phyloP scores from a whole-genome alignment of 306 rosid genomes.

The Vachellia pachyceras region DNA sequence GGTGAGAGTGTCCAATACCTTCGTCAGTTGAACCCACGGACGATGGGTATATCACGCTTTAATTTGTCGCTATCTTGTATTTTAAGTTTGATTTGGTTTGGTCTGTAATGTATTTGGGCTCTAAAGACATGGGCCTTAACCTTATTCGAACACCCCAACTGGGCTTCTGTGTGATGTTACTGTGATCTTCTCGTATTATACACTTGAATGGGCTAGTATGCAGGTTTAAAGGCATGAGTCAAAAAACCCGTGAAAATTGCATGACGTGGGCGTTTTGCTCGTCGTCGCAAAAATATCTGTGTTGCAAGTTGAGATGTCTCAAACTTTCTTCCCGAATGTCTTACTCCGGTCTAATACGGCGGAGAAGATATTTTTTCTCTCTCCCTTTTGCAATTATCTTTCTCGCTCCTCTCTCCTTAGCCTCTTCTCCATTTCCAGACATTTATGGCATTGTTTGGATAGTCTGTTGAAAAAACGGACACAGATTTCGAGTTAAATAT shows the following conservation, averaged over 20 bases:
- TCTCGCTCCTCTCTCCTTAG: neutral
- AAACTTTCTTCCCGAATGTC: constrained; percentile 56
- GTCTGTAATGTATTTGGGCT: neutral
- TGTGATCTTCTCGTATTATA: neutral
- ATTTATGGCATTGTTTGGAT: too few relatives aligned
- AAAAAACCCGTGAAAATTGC: too few relatives aligned
- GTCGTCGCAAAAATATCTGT: constrained; percentile 51
- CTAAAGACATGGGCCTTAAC: neutral
- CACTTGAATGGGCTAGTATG: too few relatives aligned
- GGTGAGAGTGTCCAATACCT: too few relatives aligned
- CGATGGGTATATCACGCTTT: too few relatives aligned
- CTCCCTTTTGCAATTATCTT: constrained; percentile 6
- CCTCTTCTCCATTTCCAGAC: neutral
- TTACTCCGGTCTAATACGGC: neutral
- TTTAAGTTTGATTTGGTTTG: too few relatives aligned
- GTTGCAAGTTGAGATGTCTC: constrained; percentile 40
- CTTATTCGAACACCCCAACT: too few relatives aligned
- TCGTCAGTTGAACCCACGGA: too few relatives aligned
- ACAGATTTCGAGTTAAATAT: too few relatives aligned
- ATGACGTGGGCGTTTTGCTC: neutral
- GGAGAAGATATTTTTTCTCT: constrained; percentile 65
- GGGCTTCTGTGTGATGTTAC: neutral
- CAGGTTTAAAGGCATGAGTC: neutral
- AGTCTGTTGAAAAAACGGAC: too few relatives aligned
- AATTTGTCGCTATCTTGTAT: too few relatives aligned